phyloP scores from a whole-genome alignment of 2,329 filamentous ascomycete species.

The Waltergamsia citrina region DNA sequence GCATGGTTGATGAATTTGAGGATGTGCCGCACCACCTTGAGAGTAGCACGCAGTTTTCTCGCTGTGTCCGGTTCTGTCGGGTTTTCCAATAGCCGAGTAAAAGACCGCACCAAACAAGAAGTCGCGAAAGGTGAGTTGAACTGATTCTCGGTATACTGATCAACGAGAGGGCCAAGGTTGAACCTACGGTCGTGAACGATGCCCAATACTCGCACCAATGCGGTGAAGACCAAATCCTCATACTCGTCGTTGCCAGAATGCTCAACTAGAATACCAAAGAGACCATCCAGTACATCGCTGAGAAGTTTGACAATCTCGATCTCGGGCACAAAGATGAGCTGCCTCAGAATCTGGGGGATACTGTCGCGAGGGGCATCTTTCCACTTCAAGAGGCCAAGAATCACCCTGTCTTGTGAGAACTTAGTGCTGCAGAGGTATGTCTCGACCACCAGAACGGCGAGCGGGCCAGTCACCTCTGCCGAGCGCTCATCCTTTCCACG shows the following conservation, averaged over 20 bases:
- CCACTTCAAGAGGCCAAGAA: conserved; percentile 82
- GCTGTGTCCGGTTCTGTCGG: conserved; percentile 77
- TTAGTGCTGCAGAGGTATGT: conserved; percentile 91
- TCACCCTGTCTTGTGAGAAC: conserved; percentile 84
- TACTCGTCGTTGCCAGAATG: conserved; percentile 86
- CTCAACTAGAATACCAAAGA: conserved; percentile 87
- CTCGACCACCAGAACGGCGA: conserved; percentile 69
- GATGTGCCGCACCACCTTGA: conserved; percentile 90
- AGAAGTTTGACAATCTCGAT: conserved; percentile 96
- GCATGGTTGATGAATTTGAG: conserved; percentile 93
- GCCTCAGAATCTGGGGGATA: conserved; percentile 64
- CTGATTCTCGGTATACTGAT: conserved; percentile 77
- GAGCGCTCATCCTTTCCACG: conserved; percentile 56
- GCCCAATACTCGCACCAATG: conserved; percentile 78
- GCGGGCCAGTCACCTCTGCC: conserved; percentile 68
- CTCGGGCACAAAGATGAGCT: conserved; percentile 87
- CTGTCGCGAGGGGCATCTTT: conserved; percentile 64
- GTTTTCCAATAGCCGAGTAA: conserved; percentile 72
- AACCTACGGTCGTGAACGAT: conserved; percentile 94
- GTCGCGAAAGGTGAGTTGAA: conserved; percentile 94
- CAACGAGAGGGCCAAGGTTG: conserved; percentile 82
- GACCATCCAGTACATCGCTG: conserved; percentile 77
- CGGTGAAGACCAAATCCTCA: conserved; percentile 86
- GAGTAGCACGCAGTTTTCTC: conserved; percentile 76
- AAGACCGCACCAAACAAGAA: conserved; percentile 77